Evolutionary conservation across 2,329 filamentous ascomycete species (phyloP).

Genomic region (Penicillium sp.): DNA sequence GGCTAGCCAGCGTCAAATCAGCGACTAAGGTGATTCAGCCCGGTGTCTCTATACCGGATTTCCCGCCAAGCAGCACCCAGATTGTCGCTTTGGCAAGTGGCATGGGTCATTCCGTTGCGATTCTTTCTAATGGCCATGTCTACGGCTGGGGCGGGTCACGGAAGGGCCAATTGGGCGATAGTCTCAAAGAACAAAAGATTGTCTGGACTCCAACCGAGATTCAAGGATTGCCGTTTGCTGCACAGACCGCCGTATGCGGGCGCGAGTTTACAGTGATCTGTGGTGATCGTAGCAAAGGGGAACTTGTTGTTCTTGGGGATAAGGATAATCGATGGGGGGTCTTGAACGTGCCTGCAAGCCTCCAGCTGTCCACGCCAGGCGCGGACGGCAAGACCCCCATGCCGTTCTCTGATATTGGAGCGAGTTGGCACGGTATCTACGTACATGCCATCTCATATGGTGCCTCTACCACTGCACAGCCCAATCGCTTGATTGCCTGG

Average conservation of each 20-base stretch:
- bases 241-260: slow-evolving; percentile 65
- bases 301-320: slow-evolving; percentile 63
- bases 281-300: slow-evolving; percentile 47
- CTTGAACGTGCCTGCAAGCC: slow-evolving; percentile 46
- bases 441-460: slow-evolving; percentile 44
- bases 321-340: slow-evolving; percentile 61
- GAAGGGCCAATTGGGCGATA: slow-evolving; percentile 73
- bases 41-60: slow-evolving; percentile 50
- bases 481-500: slow-evolving; percentile 59
- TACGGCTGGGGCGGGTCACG: slow-evolving; percentile 86
- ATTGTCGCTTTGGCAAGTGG: slow-evolving; percentile 64
- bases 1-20: slow-evolving; percentile 32
- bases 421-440: slow-evolving; percentile 79
- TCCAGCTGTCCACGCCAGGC: not conserved
- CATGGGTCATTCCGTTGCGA: slow-evolving; percentile 69
- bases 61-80: slow-evolving; percentile 56
- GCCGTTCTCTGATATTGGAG: slow-evolving; percentile 49
- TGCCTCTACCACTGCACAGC: slow-evolving; percentile 39
- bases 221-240: slow-evolving; percentile 54
- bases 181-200: slow-evolving; percentile 42
- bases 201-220: slow-evolving; percentile 59
- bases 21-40: slow-evolving; percentile 15
- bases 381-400: not conserved
- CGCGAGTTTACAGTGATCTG: slow-evolving; percentile 79
- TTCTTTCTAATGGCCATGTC: slow-evolving; percentile 68